These are phyloP conservation scores for Xylaria sp. DNA, from an alignment of 2,329 filamentous ascomycete species.

Conservation along the genomic window DNA sequence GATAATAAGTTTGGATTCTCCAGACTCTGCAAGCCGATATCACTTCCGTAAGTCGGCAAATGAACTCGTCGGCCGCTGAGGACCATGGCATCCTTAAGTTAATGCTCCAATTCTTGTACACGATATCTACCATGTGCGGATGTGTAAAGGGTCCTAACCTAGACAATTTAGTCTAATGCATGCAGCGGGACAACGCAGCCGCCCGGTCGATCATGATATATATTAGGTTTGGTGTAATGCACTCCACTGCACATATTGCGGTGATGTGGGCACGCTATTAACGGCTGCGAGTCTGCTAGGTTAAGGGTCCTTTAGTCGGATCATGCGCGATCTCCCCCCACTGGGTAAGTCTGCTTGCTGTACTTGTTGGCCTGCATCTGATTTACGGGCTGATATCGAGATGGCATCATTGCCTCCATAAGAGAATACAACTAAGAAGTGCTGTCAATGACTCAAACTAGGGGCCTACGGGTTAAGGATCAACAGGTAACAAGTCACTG, in stretches of 20 bases:
- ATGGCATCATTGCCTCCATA: not conserved
- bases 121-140: not conserved
- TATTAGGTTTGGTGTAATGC: constrained; percentile 10
- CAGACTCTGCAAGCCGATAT: too few species aligned
- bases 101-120: too few species aligned
- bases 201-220: constrained; percentile 11
- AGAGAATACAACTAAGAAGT: not conserved
- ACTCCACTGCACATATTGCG: not conserved
- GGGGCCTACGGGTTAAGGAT: not conserved
- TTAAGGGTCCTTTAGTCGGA: not conserved
- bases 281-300: not conserved
- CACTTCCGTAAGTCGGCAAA: too few species aligned
- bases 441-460: not conserved
- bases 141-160: not conserved
- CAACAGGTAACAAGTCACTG: not conserved
- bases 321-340: not conserved
- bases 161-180: not conserved
- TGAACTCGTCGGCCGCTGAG: too few species aligned
- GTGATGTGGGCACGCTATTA: too few species aligned
- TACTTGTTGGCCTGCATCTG: not conserved
- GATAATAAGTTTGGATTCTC: too few species aligned
- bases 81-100: too few species aligned
- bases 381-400: not conserved
- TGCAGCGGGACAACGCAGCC: not conserved
- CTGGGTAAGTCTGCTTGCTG: not conserved